Conservation (phyloP, 345 rosid species). For the Chamaenerion angustifolium region DNA sequence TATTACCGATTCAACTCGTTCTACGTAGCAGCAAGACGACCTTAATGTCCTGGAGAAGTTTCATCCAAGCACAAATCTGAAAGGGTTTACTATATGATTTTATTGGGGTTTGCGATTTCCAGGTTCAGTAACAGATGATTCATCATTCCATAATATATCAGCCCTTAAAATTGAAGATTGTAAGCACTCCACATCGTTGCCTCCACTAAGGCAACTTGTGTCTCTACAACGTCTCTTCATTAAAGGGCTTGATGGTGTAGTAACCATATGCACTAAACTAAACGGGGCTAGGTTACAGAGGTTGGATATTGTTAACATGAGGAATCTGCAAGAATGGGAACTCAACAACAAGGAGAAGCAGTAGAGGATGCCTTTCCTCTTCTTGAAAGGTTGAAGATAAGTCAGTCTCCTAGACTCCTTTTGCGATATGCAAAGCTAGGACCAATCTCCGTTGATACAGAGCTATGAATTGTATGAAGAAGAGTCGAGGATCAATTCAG, state of each 20-base stretch:
- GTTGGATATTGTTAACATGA: conserved; percentile 7
- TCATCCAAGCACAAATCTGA: conserved; percentile 26
- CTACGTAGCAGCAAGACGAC: conserved; percentile 6
- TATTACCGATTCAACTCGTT: not conserved
- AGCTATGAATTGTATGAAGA: conserved; percentile 66
- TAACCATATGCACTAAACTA: conserved; percentile 17
- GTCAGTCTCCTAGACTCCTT: conserved; percentile 6
- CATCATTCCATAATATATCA: conserved; percentile 9
- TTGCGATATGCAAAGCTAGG: conserved; percentile 84
- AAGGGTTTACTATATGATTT: conserved; percentile 13
- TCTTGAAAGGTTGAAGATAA: conserved; percentile 7
- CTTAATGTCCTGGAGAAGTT: conserved; percentile 21
- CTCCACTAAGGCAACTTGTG: conserved; percentile 25
- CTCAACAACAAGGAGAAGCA: not conserved
- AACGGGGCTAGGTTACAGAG: conserved; percentile 20
- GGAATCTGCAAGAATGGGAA: conserved; percentile 9
- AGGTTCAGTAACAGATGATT: conserved; percentile 20
- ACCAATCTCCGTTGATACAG: conserved; percentile 61
- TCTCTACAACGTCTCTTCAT: conserved; percentile 21
- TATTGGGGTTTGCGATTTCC: conserved; percentile 26
- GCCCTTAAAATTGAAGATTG: conserved; percentile 17
- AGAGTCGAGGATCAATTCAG: conserved; percentile 83
- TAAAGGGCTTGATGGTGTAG: conserved; percentile 13
- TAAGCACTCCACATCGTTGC: conserved; percentile 18
- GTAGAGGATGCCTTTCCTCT: conserved; percentile 6